Base-by-base conservation (phyloP, 441 rosid genomes). In the Theobroma grandiflorum region DNA sequence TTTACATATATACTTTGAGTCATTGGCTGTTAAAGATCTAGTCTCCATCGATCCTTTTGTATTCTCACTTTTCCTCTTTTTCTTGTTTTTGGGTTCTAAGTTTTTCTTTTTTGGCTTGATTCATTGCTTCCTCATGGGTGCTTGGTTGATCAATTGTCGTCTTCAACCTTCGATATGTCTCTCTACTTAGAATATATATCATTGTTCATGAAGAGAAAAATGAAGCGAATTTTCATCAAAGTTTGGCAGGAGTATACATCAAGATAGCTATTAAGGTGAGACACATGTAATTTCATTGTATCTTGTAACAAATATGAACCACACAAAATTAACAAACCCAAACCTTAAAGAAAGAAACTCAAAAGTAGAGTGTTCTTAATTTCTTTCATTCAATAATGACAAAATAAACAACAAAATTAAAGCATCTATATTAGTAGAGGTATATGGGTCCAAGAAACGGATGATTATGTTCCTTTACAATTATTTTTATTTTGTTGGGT, bases 391-490 rank as follows among this genome's bases (percentile, higher is more conserved):
- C 38, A 78, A 69, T 22, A 67, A 47, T 64, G 9, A 2, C 16
- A 57, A 64, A 49, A 74, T 1, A 40, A 45, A 58, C 42, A 18
- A 33, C 45, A 22, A 43, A n/a, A n/a, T n/a, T n/a, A n/a, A 12
- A 75, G 45, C 8, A 65, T 53, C 43, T 22, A 6, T 26, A 15
- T 49, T 31, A 11, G 33, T 38, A 47, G n/a, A 20, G 16, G 2
- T 6, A 12, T 40, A 52, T 79, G 81, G 86, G 82, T 85, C 85
- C 82, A 75, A 45, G 49, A 31, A 79, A 75, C 55, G 72, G 75
- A 84, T 85, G 65, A 87, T 81, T 80, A 78, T 84, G 81, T 35
- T 82, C 35, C 80, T 79, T 77, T 68, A 49, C 47, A 26, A 26
- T 70, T 22, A 68, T 43, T 40, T 43, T 16, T 3, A 14, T 3